These are phyloP conservation scores for Candida berthetii DNA, from an alignment of 805 yeast species.

Conservation along the genomic window DNA sequence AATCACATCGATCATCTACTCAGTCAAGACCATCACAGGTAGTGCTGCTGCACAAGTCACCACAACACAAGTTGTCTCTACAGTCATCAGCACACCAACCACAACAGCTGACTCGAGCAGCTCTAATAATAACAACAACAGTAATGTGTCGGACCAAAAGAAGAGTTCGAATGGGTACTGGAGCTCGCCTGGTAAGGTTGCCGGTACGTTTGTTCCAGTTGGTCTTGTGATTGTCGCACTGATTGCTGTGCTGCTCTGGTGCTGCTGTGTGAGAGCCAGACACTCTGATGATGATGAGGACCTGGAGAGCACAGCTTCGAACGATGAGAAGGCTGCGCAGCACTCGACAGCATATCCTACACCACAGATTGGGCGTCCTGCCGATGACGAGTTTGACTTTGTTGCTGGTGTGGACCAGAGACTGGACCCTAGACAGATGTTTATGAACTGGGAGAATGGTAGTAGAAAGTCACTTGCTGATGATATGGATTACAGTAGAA, in stretches of 20 bases:
- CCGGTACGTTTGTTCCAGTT: slow-evolving; percentile 74
- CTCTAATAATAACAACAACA: slow-evolving; percentile 5
- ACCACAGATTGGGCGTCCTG: slow-evolving; percentile 3
- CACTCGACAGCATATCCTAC: neutral
- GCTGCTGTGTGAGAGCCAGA: slow-evolving; percentile 29
- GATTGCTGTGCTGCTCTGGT: slow-evolving; percentile 35
- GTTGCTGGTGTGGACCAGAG: slow-evolving; percentile 46
- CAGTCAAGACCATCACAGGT: slow-evolving; percentile 29
- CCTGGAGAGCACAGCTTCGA: slow-evolving; percentile 3
- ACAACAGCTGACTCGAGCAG: slow-evolving; percentile 10
- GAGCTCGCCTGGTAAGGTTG: slow-evolving; percentile 64
- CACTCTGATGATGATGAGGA: slow-evolving; percentile 10
- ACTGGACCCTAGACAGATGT: slow-evolving; percentile 50
- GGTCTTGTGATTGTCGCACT: slow-evolving; percentile 52
- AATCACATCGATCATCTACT: slow-evolving; percentile 26
- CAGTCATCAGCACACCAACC: slow-evolving; percentile 16
- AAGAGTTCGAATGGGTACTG: slow-evolving; percentile 39
- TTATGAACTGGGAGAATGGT: slow-evolving; percentile 39
- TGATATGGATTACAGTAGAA: slow-evolving; percentile 50
- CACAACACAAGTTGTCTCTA: slow-evolving; percentile 18
- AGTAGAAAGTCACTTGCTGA: slow-evolving; percentile 45
- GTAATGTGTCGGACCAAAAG: slow-evolving; percentile 8
- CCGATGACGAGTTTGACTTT: slow-evolving; percentile 16
- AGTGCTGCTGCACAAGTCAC: slow-evolving; percentile 20
- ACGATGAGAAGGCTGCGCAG: neutral